These are phyloP conservation scores for Hordeum marinum DNA, from an alignment of 176 grass and related monocot genomes.

Conservation along the genomic window DNA sequence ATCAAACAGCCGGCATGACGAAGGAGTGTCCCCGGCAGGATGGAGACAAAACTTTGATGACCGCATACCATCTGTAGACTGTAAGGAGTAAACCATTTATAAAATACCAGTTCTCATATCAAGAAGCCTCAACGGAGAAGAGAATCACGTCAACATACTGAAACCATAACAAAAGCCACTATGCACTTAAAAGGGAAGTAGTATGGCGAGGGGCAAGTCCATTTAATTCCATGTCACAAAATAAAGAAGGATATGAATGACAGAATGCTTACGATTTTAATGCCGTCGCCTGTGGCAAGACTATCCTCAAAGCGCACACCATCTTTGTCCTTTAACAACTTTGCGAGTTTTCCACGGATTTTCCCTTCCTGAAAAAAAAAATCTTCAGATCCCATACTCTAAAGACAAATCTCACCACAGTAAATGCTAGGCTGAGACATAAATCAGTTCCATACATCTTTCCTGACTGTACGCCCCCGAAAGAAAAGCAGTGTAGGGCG, in stretches of 20 bases:
- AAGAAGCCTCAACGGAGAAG: conserved; percentile 7
- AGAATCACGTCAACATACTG: neutral
- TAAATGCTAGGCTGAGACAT: neutral
- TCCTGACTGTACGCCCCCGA: conserved; percentile 84
- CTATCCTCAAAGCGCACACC: conserved; percentile 90
- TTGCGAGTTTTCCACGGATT: conserved; percentile 66
- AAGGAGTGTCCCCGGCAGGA: conserved; percentile 87
- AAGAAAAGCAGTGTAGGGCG: conserved; percentile 90
- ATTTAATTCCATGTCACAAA: neutral
- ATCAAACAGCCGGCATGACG: conserved; percentile 90
- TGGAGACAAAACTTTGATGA: conserved; percentile 88
- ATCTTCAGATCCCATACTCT: neutral
- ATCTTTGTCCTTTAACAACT: conserved; percentile 76
- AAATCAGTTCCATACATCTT: conserved; percentile 71
- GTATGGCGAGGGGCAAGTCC: neutral
- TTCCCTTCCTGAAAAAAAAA: conserved; percentile 68
- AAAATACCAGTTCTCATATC: conserved; percentile 12
- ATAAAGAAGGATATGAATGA: conserved; percentile 7
- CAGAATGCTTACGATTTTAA: conserved; percentile 62
- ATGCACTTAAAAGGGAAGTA: neutral
- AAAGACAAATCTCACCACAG: neutral
- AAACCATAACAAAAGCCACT: neutral
- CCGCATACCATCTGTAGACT: conserved; percentile 77
- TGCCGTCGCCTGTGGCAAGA: conserved; percentile 74
- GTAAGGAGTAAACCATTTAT: conserved; percentile 27